Base-by-base conservation (phyloP, 2,329 filamentous ascomycete species). In the Aspergillus viridinutans region DNA sequence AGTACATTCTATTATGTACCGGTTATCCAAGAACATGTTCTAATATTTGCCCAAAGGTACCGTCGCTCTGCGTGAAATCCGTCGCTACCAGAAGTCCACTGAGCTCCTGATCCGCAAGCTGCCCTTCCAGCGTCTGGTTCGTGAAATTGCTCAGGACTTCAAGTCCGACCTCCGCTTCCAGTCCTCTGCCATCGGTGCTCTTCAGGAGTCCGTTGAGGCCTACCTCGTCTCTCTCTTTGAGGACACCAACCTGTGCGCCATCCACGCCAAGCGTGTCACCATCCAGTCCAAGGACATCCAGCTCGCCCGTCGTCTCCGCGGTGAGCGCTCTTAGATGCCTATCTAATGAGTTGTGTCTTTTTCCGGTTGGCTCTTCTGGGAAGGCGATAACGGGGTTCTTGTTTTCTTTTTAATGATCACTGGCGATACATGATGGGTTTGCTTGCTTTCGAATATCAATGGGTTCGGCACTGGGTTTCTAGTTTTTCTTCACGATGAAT, bases 201-300 rank as follows among this genome's bases (percentile, higher is more conserved):
- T 99, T 43, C 93, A 99, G 82, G 94, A 99, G 84, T 96, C 94
- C 55, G 92, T 96, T 66, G 94, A 99, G 84, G 96, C 94, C 2
- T 97, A 97, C 82, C 89, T 99, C 72, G 92, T 97, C 79, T 96
- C 92, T 48, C 88, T 97, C 65, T 97, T 97, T 71, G 92, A 97
- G 80, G 93, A 97, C 76, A 97, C 93, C 81, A 97, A 97, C 83
- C 82, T 96, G 53, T 97, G 93, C 81, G 93, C 94, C 74, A 96
- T 97, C 78, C 94, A 97, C 81, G 93, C 94, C 80, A 97, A 97
- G 87, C 92, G 94, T 82, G 94, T 97, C 74, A 97, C 93, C 73
- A 97, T 97, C 80, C 93, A 81, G 74, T 78, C 76, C 79, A 97
- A 97, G 85, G 93, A 97, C 72, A 97, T 97, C 75, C 93, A 97